Conservation (phyloP, 306 rosid genomes). For the Quercus dentata region DNA sequence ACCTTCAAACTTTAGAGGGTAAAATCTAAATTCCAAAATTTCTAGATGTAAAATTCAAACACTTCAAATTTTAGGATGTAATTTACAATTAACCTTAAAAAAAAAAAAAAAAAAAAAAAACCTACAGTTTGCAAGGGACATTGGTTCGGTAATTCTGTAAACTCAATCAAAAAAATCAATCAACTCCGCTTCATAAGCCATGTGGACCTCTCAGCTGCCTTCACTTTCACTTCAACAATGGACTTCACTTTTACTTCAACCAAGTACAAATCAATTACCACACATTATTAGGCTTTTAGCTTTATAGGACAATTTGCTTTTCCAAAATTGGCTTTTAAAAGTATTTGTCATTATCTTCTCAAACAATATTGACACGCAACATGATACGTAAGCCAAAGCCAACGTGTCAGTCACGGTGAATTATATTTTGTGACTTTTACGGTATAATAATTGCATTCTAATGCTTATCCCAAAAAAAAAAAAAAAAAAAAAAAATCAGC, state of each 20-base stretch:
- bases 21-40: too few species aligned
- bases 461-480: too few species aligned
- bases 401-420: not conserved
- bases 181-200: not conserved
- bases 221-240: not conserved
- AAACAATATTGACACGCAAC: constrained; percentile 10
- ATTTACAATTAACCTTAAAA: too few species aligned
- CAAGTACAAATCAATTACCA: not conserved
- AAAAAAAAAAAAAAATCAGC: too few species aligned
- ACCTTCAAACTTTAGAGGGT: rapidly evolving
- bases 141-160: not conserved
- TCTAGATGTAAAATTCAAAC: rapidly evolving
- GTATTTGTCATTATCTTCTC: not conserved
- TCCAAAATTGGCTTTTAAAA: not conserved
- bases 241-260: not conserved
- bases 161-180: not conserved
- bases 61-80: too few species aligned
- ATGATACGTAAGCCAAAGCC: not conserved
- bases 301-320: not conserved
- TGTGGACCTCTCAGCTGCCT: not conserved
- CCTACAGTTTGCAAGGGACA: not conserved
- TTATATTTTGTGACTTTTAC: not conserved
- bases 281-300: not conserved
- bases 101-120: too few species aligned
- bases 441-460: not conserved